phyloP scores from a whole-genome alignment of 192 early-diverging fungal genomes.

The Mortierella claussenii region DNA sequence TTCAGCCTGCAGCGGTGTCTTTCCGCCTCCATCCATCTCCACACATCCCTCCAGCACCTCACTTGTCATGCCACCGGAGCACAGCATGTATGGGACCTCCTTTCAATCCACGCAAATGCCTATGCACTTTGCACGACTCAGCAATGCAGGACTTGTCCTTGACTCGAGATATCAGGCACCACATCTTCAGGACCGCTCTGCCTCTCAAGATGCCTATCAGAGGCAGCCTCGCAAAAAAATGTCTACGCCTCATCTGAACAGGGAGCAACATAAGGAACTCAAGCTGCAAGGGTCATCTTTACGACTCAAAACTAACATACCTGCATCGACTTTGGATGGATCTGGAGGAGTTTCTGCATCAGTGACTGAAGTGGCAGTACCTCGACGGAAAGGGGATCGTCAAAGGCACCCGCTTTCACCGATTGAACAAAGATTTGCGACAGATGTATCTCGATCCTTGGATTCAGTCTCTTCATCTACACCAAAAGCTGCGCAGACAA shows the following conservation, averaged over 20 bases:
- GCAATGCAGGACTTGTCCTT: background rate
- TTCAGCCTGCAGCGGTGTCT: constrained; percentile 24
- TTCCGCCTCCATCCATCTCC: constrained; percentile 23
- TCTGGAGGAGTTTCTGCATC: background rate
- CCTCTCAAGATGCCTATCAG: constrained; percentile 14
- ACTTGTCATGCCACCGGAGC: constrained; percentile 10
- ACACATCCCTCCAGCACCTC: constrained; percentile 36
- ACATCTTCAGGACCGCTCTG: constrained; percentile 30
- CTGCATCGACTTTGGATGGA: no score
- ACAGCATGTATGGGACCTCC: constrained; percentile 26
- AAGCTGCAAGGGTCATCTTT: background rate
- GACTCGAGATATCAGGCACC: constrained; percentile 27
- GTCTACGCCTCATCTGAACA: constrained; percentile 9
- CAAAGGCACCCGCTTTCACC: constrained; percentile 15
- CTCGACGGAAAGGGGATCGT: constrained; percentile 20
- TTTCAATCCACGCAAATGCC: constrained; percentile 14
- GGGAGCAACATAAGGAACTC: constrained; percentile 7
- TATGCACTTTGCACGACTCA: constrained; percentile 5
- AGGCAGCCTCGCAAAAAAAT: constrained; percentile 23
- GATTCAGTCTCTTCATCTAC: constrained; percentile 26
- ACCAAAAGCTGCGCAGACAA: constrained; percentile 1
- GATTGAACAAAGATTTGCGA: constrained; percentile 26
- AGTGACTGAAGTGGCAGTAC: constrained; percentile 13
- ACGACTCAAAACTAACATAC: constrained; percentile 20
- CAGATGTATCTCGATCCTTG: constrained; percentile 16